phyloP scores from a whole-genome alignment of 2,329 filamentous ascomycete genomes.

The Bipolaris victoriae region DNA sequence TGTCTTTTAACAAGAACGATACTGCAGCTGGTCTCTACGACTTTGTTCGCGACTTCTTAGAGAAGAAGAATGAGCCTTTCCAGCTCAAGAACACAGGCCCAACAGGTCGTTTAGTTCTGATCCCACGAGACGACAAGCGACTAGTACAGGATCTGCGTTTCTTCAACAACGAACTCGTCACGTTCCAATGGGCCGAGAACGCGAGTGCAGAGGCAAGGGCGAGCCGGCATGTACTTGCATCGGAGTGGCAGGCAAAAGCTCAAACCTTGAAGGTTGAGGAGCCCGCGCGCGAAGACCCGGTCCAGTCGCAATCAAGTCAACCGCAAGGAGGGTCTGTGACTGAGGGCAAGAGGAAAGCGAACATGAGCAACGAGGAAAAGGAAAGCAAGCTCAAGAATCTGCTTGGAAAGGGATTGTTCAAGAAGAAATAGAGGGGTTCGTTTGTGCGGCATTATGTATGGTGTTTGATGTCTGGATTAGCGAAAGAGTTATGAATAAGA shows the following conservation, averaged over 20 bases:
- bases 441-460: background rate
- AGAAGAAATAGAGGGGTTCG: conserved; percentile 29
- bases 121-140: conserved; percentile 55
- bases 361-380: conserved; percentile 44
- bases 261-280: conserved; percentile 71
- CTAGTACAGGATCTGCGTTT: conserved; percentile 79
- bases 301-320: conserved; percentile 8
- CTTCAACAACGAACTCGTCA: conserved; percentile 73
- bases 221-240: conserved; percentile 63
- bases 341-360: conserved; percentile 42
- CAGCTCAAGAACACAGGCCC: conserved; percentile 69
- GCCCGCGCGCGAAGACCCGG: conserved; percentile 28
- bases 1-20: conserved; percentile 70
- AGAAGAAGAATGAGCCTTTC: conserved; percentile 69
- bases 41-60: conserved; percentile 75
- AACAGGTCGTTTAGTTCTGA: conserved; percentile 55
- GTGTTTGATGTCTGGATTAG: background rate
- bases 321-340: conserved; percentile 26
- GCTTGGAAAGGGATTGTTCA: conserved; percentile 45
- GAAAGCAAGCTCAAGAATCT: conserved; percentile 51
- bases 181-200: conserved; percentile 73
- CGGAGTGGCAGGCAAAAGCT: conserved; percentile 65
- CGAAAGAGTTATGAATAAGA: background rate
- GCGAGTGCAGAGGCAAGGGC: conserved; percentile 64
- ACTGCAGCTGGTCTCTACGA: conserved; percentile 75